These are phyloP conservation scores for Aspergillus sp. DNA, from an alignment of 2,329 filamentous ascomycete species.

Conservation along the genomic window DNA sequence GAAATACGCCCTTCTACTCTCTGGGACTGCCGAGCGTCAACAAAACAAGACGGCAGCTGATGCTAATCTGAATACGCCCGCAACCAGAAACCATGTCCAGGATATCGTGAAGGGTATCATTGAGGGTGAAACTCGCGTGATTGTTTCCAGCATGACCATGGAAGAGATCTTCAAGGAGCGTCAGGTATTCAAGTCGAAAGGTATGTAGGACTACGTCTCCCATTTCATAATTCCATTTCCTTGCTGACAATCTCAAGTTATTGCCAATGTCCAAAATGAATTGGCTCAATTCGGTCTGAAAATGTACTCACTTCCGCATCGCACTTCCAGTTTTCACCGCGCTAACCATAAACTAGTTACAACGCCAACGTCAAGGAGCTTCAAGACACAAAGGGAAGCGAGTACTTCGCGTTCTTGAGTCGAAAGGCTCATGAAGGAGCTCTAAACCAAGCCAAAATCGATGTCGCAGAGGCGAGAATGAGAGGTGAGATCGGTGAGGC, in stretches of 20 bases:
- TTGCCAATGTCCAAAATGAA: conserved; percentile 74
- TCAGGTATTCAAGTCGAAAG: conserved; percentile 72
- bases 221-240: neutral
- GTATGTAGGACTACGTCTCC: conserved; percentile 31
- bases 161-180: conserved; percentile 82
- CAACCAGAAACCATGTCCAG: conserved; percentile 66
- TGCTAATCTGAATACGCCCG: conserved; percentile 42
- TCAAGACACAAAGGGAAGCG: conserved; percentile 76
- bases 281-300: conserved; percentile 77
- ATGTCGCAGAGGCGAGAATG: conserved; percentile 60
- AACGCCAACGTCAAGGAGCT: conserved; percentile 83
- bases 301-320: conserved; percentile 49
- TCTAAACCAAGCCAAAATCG: conserved; percentile 71
- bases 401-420: conserved; percentile 79
- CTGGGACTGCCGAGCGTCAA: conserved; percentile 55
- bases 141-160: conserved; percentile 89
- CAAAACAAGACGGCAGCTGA: conserved; percentile 30
- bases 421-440: conserved; percentile 84
- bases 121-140: conserved; percentile 79
- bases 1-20: conserved; percentile 80
- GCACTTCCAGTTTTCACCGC: neutral
- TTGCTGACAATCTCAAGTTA: conserved; percentile 47
- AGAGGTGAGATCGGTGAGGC: conserved; percentile 67
- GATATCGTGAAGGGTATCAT: conserved; percentile 89
- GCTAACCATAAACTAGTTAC: conserved; percentile 45